Percentiles rank a stretch among this genome's conserved stretches.
phyloP scores from a whole-genome alignment of 2,329 filamentous ascomycete genomes.

The Aphanoascus verrucosus region DNA sequence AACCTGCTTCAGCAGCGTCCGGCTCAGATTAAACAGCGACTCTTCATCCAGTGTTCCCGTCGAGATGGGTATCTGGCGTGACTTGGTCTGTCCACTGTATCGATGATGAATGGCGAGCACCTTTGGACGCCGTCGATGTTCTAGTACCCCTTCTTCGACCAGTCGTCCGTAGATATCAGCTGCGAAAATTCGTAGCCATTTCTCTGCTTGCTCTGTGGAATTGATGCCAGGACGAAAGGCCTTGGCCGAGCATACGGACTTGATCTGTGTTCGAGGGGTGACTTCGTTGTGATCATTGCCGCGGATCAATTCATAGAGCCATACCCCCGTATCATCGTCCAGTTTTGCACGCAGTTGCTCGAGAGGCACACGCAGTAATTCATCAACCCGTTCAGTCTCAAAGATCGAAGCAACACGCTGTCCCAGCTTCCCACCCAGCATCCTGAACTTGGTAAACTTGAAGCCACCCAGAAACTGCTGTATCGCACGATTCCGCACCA shows the following conservation, averaged over 20 bases:
- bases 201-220: constrained; percentile 62
- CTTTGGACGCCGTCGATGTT: constrained; percentile 75
- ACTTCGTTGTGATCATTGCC: constrained; percentile 83
- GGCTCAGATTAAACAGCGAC: constrained; percentile 63
- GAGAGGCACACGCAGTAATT: constrained; percentile 60
- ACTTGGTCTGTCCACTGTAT: constrained; percentile 60
- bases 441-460: constrained; percentile 91
- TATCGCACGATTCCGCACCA: constrained; percentile 78
- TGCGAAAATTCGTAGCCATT: constrained; percentile 83
- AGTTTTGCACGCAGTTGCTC: constrained; percentile 68
- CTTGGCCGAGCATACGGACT: constrained; percentile 94
- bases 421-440: constrained; percentile 88
- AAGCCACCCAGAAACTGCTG: constrained; percentile 68
- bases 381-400: constrained; percentile 65
- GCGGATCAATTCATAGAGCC: constrained; percentile 75
- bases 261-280: constrained; percentile 82
- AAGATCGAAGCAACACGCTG: constrained; percentile 75
- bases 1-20: constrained; percentile 65
- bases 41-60: constrained; percentile 65
- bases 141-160: constrained; percentile 79
- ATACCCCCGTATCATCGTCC: constrained; percentile 72
- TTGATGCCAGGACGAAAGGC: constrained; percentile 81
- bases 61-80: constrained; percentile 65
- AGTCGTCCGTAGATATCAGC: constrained; percentile 84
- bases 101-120: constrained; percentile 78